Conservation (phyloP, 106 monocot genomes). For the Posidonia australis region DNA sequence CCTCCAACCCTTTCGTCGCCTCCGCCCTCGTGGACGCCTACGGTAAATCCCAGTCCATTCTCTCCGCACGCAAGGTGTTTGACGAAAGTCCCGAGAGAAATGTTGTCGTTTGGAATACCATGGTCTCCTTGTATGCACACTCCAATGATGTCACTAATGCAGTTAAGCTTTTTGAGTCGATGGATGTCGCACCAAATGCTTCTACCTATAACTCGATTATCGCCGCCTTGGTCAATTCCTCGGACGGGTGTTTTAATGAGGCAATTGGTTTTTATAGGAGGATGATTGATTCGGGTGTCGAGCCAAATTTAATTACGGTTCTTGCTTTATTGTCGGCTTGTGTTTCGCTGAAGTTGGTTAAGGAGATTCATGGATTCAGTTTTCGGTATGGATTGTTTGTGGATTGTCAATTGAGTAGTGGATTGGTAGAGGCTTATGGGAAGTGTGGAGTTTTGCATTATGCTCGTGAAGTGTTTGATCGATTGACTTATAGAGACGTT, state of each 20-base stretch:
- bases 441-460: constrained; percentile 38
- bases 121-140: constrained; percentile 36
- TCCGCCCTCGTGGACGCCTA: constrained; percentile 69
- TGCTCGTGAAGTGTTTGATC: constrained; percentile 32
- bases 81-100: constrained; percentile 51
- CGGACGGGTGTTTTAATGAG: constrained; percentile 6
- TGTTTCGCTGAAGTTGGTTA: constrained; percentile 18
- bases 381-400: constrained; percentile 14
- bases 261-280: constrained; percentile 33
- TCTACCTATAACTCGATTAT: constrained; percentile 59
- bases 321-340: constrained; percentile 53
- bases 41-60: constrained; percentile 29
- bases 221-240: constrained; percentile 26
- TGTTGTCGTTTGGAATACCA: constrained; percentile 52
- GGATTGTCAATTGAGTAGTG: constrained; percentile 34
- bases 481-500: constrained; percentile 40
- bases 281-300: constrained; percentile 36
- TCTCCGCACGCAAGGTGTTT: constrained; percentile 38
- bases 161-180: constrained; percentile 19
- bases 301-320: constrained; percentile 39
- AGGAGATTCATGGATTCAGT: constrained; percentile 53
- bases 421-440: constrained; percentile 63
- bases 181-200: constrained; percentile 45
- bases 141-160: constrained; percentile 25
- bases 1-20: constrained; percentile 42